Conservation (phyloP, 495 filamentous ascomycete genomes). For the Amorphotheca resinae region DNA sequence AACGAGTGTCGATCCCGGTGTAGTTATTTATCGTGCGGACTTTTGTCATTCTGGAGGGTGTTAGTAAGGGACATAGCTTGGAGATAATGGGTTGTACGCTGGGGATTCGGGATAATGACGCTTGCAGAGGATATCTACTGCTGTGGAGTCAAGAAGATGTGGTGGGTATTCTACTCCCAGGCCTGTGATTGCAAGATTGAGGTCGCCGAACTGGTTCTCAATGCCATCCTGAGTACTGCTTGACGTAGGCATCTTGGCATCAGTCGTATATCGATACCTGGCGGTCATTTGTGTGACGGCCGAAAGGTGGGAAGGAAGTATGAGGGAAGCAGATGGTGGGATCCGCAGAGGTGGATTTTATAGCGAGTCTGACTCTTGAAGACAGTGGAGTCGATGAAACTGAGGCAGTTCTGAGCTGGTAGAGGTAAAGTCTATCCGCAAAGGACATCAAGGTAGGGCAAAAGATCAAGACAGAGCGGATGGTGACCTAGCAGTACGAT, state of each 20-base stretch:
- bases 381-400: too few species aligned
- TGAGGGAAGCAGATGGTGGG: too few species aligned
- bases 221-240: conserved; percentile 3
- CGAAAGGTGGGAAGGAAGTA: too few species aligned
- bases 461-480: too few species aligned
- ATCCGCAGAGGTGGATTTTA: too few species aligned
- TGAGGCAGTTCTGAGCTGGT: too few species aligned
- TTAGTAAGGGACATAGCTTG: conserved; percentile 5
- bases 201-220: conserved; percentile 14
- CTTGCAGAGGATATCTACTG: conserved; percentile 29
- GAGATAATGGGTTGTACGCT: conserved; percentile 28
- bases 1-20: conserved; percentile 50
- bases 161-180: conserved; percentile 39
- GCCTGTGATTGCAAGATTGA: conserved; percentile 36
- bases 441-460: too few species aligned
- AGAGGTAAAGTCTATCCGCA: too few species aligned
- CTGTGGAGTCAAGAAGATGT: conserved; percentile 27
- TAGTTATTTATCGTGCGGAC: conserved; percentile 49
- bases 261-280: background rate
- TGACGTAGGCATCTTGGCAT: conserved; percentile 8
- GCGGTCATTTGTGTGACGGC: too few species aligned
- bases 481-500: too few species aligned
- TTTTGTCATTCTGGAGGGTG: conserved; percentile 35
- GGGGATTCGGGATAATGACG: conserved; percentile 37
- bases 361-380: too few species aligned